Evolutionary conservation across 2,329 filamentous ascomycete species (phyloP), one percentile per base, ranked within the genome.

Genomic region (Triangularia verruculosa): DNA sequence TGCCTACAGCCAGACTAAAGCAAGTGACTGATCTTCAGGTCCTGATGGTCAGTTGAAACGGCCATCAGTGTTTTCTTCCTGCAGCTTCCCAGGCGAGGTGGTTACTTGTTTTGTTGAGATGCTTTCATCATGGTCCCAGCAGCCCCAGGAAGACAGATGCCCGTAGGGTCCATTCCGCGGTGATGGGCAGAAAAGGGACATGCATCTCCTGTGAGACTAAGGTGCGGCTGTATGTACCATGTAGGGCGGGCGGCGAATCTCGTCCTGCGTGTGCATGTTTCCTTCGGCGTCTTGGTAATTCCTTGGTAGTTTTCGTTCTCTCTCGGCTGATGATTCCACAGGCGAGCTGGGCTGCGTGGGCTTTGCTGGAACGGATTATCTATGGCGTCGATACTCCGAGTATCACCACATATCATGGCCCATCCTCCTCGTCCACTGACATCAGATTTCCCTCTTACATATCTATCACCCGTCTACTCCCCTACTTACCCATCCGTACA

Each of bases 141-240:
- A 47, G 39, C n/a, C 7, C 39, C 7, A 47, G 39, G n/a, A 20
- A 59, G 57, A 59, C 57, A 59, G 17, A 59, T 59, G 57, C 39
- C 57, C 25, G 57, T 28, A 59, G 57, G 57, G 57, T 59, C 25
- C 57, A 58, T 47, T 47, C 39, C 39, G 39, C 17, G 4, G n/a
- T 47, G 39, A 47, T 47, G 39, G 39, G 39, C 7, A 20, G 39
- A 8, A 47, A 47, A 8, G 39, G n/a, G 39, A 20, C 17, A 47
- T 11, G 39, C 39, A 47, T 47, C 6, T 12, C 39, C 39, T 47
- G 39, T 47, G 39, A 17, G 39, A 20, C n/a, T 47, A 47, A 47
- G 39, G 39, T 17, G 7, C 20, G n/a, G 39, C 39, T 20, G 39
- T 47, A 47, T 47, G 39, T 47, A 47, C 39, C n/a, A 47, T 47